Base-by-base conservation (phyloP, 163 green algal genomes). In the Coccomyxa subellipsoidea region DNA sequence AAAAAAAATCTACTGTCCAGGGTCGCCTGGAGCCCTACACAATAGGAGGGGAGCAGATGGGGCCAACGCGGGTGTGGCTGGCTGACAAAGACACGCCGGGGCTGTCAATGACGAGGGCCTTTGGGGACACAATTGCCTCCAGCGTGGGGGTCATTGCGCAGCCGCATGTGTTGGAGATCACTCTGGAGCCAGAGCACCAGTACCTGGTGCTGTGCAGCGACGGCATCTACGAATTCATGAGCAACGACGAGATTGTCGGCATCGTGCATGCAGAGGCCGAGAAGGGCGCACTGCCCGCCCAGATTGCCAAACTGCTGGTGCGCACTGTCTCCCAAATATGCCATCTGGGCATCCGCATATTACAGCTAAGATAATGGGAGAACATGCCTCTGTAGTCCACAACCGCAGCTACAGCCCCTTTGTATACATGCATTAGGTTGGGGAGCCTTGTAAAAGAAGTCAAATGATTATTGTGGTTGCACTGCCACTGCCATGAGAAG, bases 131-230 rank as follows among this genome's bases (percentile, higher is more conserved):
- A 6, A 76, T 90, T 35, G 88, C 82, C 8, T 82, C 84, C 29
- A 83, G 34, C 37, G 84, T 90, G 10, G 87, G 87, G 23, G 79
- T 91, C 23, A 84, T 84, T 18, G 82, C 88, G 23, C 69, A 84
- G 4, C 88, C 88, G 31, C 82, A 90, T 38, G 25, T 91, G 23
- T 69, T 77, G 36, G 32, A 84, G 32, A 35, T 83, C 18, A 27
- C 31, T 10, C 69, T 91, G 35, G 70, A 75, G 69, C 81, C 80
- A 10, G 77, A 85, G 71, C 85, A 91, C 72, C 84, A 82, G 75
- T 91, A 91, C 76, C 32, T 91, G 38, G 76, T 91, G 66, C 79
- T 91, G n/a, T 87, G 85, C 82, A 86, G 77, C 40, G 88, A 91
- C 59, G 88, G 88, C 80, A 87, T 91, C 72, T 88, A 85, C 69